Conservation (phyloP, 2,329 filamentous ascomycete genomes). For the Cytospora piceae region DNA sequence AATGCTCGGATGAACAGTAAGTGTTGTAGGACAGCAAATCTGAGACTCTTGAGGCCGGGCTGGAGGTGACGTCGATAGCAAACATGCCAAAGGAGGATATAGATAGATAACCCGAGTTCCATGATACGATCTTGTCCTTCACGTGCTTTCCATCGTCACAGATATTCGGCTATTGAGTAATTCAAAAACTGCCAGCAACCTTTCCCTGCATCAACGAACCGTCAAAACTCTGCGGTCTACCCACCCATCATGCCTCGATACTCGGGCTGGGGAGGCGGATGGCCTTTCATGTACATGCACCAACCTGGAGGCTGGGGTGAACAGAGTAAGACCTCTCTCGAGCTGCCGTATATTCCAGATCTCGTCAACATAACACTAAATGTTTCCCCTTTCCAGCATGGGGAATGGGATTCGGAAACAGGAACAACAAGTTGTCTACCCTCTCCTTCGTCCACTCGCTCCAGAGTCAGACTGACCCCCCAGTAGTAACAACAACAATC, state of each 20-base stretch:
- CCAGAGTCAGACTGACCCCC: neutral
- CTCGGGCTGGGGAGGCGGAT: slow-evolving; percentile 8
- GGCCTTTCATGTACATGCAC: slow-evolving; percentile 22
- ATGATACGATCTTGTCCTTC: neutral
- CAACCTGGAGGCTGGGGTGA: slow-evolving; percentile 27
- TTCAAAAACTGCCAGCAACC: neutral
- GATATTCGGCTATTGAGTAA: neutral
- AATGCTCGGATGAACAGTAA: neutral
- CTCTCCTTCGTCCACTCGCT: neutral
- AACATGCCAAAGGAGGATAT: slow-evolving; percentile 9
- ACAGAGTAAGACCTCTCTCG: slow-evolving; percentile 12
- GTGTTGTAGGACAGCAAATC: neutral
- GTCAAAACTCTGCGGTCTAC: neutral
- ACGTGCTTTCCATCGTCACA: neutral
- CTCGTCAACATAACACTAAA: neutral
- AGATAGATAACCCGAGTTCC: neutral
- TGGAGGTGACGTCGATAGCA: slow-evolving; percentile 10
- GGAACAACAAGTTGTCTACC: slow-evolving; percentile 12
- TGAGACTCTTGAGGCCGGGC: neutral
- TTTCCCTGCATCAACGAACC: neutral
- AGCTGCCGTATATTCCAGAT: neutral
- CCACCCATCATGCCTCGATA: slow-evolving; percentile 19
- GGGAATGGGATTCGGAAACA: slow-evolving; percentile 17
- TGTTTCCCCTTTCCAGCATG: slow-evolving; percentile 8
- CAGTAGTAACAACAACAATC: neutral